Conservation (phyloP, 116 monocot species). For the Iris pallida region DNA sequence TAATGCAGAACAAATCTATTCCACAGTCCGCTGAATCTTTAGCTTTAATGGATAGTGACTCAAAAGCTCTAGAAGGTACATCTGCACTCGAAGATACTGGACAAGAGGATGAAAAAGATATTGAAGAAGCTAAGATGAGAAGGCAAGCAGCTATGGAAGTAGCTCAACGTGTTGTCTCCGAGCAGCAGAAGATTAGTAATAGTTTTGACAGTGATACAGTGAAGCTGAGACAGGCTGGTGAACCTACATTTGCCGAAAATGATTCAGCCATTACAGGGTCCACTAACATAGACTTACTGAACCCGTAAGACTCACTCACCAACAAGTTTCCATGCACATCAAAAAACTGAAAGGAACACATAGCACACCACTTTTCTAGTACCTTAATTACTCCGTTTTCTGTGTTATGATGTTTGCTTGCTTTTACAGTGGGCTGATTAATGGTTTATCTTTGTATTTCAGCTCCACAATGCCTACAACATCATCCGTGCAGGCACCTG, state of each 20-base stretch:
- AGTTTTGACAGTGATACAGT: neutral
- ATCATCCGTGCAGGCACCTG: constrained; percentile 71
- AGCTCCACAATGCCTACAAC: constrained; percentile 76
- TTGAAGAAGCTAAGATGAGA: constrained; percentile 59
- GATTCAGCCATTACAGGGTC: constrained; percentile 57
- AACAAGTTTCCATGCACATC: neutral
- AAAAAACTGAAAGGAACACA: no score
- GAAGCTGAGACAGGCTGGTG: constrained; percentile 60
- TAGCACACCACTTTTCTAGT: no score
- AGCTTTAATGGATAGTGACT: constrained; percentile 24
- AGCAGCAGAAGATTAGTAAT: constrained; percentile 23
- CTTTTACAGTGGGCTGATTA: neutral
- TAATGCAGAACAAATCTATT: constrained; percentile 82
- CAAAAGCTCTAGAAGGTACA: constrained; percentile 24
- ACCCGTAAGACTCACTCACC: constrained; percentile 64
- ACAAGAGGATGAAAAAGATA: constrained; percentile 44
- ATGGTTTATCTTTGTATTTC: constrained; percentile 6
- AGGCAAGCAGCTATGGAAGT: constrained; percentile 57
- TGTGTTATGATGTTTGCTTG: no score
- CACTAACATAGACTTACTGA: constrained; percentile 67
- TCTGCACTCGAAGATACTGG: constrained; percentile 16
- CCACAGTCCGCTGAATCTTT: constrained; percentile 36
- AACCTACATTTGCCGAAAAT: constrained; percentile 31
- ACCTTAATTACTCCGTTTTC: no score
- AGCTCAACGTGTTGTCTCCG: constrained; percentile 63